Percentiles rank a stretch among this genome's conserved stretches.
Conservation (phyloP, 2,329 filamentous ascomycete species). For the Curvularia eragrostidis region DNA sequence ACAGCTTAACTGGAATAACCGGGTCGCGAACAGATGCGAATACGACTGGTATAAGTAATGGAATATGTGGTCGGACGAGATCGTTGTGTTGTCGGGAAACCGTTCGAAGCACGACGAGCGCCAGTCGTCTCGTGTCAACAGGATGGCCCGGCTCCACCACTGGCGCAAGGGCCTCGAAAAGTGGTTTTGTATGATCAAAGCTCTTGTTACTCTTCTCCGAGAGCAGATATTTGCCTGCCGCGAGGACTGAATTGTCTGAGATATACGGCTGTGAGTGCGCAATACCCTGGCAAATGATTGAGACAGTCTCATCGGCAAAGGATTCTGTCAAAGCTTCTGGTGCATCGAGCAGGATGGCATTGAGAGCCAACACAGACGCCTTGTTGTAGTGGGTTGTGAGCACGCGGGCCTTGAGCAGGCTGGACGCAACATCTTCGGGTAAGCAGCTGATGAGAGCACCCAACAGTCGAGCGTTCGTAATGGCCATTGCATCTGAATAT, state of each 20-base stretch:
- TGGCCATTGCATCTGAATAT: slow-evolving; percentile 69
- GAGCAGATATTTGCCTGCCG: slow-evolving; percentile 88
- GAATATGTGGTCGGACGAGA: slow-evolving; percentile 79
- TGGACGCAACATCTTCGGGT: slow-evolving; percentile 70
- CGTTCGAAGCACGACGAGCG: slow-evolving; percentile 87
- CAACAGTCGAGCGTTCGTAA: slow-evolving; percentile 88
- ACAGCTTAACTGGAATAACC: slow-evolving; percentile 93
- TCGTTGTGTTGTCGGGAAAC: slow-evolving; percentile 80
- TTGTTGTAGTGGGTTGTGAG: slow-evolving; percentile 76
- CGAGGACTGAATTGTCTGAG: slow-evolving; percentile 85
- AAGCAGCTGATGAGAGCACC: slow-evolving; percentile 90
- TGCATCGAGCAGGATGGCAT: slow-evolving; percentile 85
- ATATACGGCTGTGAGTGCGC: slow-evolving; percentile 75
- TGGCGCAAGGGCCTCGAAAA: slow-evolving; percentile 79
- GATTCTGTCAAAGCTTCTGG: slow-evolving; percentile 71
- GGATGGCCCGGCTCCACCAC: slow-evolving; percentile 79
- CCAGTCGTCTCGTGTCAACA: slow-evolving; percentile 82
- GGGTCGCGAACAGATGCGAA: slow-evolving; percentile 90
- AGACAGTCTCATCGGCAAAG: slow-evolving; percentile 75
- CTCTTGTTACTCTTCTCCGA: slow-evolving; percentile 67
- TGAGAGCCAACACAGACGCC: slow-evolving; percentile 83
- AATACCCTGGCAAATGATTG: slow-evolving; percentile 82
- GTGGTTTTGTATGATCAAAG: slow-evolving; percentile 77
- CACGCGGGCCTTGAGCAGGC: slow-evolving; percentile 73
- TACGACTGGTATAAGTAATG: slow-evolving; percentile 78